Conservation (phyloP, 1,284 basidiomycete species). For the Boletus semigastroideus region DNA sequence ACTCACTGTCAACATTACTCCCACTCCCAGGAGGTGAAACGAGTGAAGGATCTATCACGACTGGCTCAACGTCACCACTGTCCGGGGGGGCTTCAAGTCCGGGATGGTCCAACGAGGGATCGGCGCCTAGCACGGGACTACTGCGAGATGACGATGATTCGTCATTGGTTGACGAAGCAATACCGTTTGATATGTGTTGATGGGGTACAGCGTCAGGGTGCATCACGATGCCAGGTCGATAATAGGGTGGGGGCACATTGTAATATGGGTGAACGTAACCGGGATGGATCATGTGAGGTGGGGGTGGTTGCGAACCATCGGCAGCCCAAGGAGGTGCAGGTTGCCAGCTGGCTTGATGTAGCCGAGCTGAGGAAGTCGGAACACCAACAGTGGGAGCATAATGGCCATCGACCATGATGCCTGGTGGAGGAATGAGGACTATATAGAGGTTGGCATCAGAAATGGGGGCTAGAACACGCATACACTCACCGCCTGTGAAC, state of each 20-base stretch:
- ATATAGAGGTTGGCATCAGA: constrained; percentile 2
- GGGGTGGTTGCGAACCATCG: constrained; percentile 28
- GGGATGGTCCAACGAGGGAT: constrained; percentile 23
- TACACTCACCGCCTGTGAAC: constrained; percentile 34
- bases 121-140: constrained; percentile 28
- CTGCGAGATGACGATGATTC: constrained; percentile 32
- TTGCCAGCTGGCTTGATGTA: constrained; percentile 44
- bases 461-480: not conserved
- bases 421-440: constrained; percentile 33
- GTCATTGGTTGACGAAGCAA: constrained; percentile 21
- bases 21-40: constrained; percentile 25
- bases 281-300: constrained; percentile 38
- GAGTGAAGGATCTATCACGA: constrained; percentile 43
- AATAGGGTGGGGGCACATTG: constrained; percentile 45
- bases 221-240: constrained; percentile 40
- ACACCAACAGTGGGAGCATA: constrained; percentile 38
- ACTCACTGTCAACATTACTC: constrained; percentile 17
- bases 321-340: constrained; percentile 39
- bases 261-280: constrained; percentile 47
- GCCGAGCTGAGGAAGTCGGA: constrained; percentile 52
- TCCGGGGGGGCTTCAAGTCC: constrained; percentile 16
- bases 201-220: constrained; percentile 18
- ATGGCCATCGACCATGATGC: constrained; percentile 34
- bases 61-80: constrained; percentile 20
- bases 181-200: constrained; percentile 17